Evolutionary conservation across 345 rosid species (phyloP).

Genomic region (Viola odorata): DNA sequence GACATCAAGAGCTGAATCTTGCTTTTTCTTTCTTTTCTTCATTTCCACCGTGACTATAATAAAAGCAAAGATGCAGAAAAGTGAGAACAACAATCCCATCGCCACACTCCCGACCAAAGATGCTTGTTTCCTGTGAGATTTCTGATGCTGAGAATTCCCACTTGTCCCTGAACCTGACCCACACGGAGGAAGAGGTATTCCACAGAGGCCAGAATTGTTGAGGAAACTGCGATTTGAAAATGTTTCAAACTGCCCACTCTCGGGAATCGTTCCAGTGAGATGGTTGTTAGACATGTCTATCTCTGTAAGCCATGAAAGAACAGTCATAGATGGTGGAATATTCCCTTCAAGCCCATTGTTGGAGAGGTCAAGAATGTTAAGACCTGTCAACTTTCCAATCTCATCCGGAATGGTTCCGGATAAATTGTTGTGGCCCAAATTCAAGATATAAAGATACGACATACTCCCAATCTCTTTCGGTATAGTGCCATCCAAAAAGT

Average conservation of each 20-base stretch:
- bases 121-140: conserved; percentile 45
- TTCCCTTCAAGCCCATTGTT: conserved; percentile 56
- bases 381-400: conserved; percentile 56
- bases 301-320: conserved; percentile 51
- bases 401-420: conserved; percentile 70
- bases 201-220: conserved; percentile 87
- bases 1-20: conserved; percentile 49
- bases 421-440: conserved; percentile 68
- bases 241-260: conserved; percentile 72
- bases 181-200: conserved; percentile 68
- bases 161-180: conserved; percentile 17
- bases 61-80: conserved; percentile 64
- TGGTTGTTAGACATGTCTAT: conserved; percentile 67
- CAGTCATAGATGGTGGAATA: conserved; percentile 64
- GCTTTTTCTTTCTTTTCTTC: conserved; percentile 68
- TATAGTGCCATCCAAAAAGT: conserved; percentile 58
- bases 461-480: conserved; percentile 81
- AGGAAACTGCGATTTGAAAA: conserved; percentile 50
- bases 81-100: conserved; percentile 75
- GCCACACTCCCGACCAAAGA: conserved; percentile 74
- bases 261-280: conserved; percentile 71
- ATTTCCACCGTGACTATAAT: conserved; percentile 56
- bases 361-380: conserved; percentile 84
- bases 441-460: conserved; percentile 67
- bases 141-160: conserved; percentile 33